A percentile compares a stretch with the other conserved stretches of the same genome.
phyloP scores from a whole-genome alignment of 805 yeast genomes.

The Teunomyces stri region DNA sequence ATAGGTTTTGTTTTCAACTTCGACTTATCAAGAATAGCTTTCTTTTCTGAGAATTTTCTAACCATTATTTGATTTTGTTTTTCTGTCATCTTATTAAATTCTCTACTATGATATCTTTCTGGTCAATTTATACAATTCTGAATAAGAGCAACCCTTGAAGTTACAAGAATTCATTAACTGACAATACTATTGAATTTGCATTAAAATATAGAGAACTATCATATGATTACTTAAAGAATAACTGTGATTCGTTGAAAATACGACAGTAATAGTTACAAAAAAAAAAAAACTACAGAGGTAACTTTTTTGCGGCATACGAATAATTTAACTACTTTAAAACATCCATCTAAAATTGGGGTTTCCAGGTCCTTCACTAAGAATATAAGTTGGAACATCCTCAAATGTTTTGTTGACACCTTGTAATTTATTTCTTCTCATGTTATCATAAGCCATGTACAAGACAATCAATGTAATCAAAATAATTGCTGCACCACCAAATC shows the following conservation, averaged over 20 bases:
- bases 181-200: background rate
- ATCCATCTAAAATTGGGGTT: slow-evolving; percentile 49
- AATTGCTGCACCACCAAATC: slow-evolving; percentile 29
- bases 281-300: background rate
- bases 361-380: slow-evolving; percentile 43
- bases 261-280: slow-evolving; percentile 2
- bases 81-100: background rate
- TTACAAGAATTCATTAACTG: background rate
- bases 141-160: background rate
- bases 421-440: slow-evolving; percentile 35
- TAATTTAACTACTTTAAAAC: slow-evolving; percentile 20
- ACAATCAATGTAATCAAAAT: slow-evolving; percentile 23
- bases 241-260: background rate
- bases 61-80: background rate
- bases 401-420: slow-evolving; percentile 40
- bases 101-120: too few species aligned
- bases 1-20: slow-evolving; percentile 23
- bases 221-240: background rate
- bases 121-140: background rate
- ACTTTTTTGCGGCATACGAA: background rate
- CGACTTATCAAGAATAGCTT: background rate
- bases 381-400: slow-evolving; percentile 42
- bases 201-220: background rate
- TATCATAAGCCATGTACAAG: slow-evolving; percentile 42
- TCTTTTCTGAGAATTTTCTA: background rate